Percentiles rank a stretch among this genome's conserved stretches.
These are phyloP conservation scores for Tricholoma terreum DNA, from an alignment of 768 basidiomycete species.

Conservation along the genomic window DNA sequence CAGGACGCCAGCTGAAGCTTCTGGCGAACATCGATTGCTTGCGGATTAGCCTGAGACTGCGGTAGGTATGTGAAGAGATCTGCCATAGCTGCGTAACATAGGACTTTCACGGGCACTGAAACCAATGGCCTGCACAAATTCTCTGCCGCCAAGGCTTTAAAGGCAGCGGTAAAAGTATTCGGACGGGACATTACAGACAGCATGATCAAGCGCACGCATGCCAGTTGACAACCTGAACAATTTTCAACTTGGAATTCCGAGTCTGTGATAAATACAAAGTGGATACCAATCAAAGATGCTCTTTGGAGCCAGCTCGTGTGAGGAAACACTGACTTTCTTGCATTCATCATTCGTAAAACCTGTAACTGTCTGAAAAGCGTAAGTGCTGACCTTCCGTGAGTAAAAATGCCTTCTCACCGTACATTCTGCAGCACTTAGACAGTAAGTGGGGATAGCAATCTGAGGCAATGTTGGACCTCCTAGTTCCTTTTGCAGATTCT, in stretches of 20 bases:
- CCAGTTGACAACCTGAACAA: conserved; percentile 69
- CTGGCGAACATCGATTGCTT: conserved; percentile 57
- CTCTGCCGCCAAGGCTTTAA: conserved; percentile 37
- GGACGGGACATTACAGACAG: conserved; percentile 50
- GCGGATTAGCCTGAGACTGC: conserved; percentile 55
- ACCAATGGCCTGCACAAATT: conserved; percentile 57
- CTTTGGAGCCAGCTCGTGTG: conserved; percentile 59
- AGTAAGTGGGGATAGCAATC: conserved; percentile 82
- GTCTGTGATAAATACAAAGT: not conserved
- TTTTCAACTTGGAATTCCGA: not conserved
- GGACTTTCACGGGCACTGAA: conserved; percentile 55
- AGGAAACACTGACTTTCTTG: conserved; percentile 55
- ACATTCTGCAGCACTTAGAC: conserved; percentile 77
- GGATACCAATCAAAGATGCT: conserved; percentile 59
- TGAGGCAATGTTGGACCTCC: conserved; percentile 55
- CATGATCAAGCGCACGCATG: conserved; percentile 75
- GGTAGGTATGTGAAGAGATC: conserved; percentile 78
- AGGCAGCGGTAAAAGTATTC: not conserved
- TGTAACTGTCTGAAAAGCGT: conserved; percentile 48
- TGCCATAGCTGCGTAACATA: conserved; percentile 63
- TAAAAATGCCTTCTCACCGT: conserved; percentile 38
- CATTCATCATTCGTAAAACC: conserved; percentile 73
- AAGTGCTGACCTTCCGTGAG: not conserved
- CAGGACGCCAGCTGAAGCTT: conserved; percentile 71
- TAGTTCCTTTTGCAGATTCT: conserved; percentile 54